Evolutionary conservation across 768 basidiomycete genomes (phyloP), one percentile per base, ranked within the genome.

Genomic region (Kwoniella dendrophila): DNA sequence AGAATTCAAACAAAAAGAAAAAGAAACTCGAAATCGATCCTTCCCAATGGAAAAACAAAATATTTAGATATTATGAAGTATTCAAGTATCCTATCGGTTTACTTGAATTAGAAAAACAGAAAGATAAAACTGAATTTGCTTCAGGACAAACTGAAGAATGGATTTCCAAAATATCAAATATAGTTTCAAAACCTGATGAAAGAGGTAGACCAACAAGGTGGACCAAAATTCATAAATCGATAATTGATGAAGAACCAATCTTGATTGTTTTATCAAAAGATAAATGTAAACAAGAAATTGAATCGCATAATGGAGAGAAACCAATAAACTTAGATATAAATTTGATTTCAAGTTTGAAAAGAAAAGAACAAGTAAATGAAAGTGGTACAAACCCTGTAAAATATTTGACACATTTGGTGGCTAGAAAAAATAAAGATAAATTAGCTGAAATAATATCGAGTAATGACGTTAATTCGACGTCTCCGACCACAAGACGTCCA

Each of bases 161-260:
- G 59, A 33, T 44, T 12, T 20, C 40, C n/a, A 22, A 36, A n/a
- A 10, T 50, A 2, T 14, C 24, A 12, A 14, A 20, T 2, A 30
- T 40, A 6, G 36, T 49, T 18, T 43, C 40, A 0, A 26, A 49
- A 29, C 60, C 52, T 4, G 43, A 55, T 44, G 32, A 22, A 4
- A n/a, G 18, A 2, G 60, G 60, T 27, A 12, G 44, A 29, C 53
- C 59, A 7, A 54, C 59, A 20, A 22, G 59, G 27, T 53, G 40
- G 40, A 33, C 47, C 6, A 44, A 44, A 44, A 16, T 26, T 1
- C 29, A 26, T 18, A 44, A 18, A 54, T 26, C 14, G 14, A 30
- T 41, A 10, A 43, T 41, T 2, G 12, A 8, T 41, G 12, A 48
- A 26, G 47, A 29, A 22, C 22, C 24, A 27, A 26, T 48, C 14